Percentiles rank a stretch among this genome's conserved stretches.
Evolutionary conservation across 129 eudicot species (phyloP).

Genomic region (Centrapalus pauciflorus): DNA sequence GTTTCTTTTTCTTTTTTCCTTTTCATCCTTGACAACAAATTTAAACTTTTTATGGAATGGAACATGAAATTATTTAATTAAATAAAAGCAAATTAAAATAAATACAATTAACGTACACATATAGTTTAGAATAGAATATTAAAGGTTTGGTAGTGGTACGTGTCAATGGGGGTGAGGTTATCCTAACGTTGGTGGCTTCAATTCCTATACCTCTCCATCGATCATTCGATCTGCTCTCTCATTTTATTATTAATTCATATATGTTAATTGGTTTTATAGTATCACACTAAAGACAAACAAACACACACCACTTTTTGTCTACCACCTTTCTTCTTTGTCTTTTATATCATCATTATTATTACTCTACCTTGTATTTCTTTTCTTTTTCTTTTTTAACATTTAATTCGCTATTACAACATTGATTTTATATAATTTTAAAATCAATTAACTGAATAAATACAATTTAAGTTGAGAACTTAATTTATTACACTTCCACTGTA

Average conservation of each 20-base stretch:
- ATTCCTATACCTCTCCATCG: no score
- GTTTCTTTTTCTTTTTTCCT: no score
- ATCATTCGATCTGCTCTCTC: no score
- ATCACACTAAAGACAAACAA: slow-evolving; percentile 32
- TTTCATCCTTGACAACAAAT: no score
- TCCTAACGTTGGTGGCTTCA: slow-evolving; percentile 32
- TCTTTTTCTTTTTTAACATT: background rate
- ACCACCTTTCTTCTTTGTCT: slow-evolving; percentile 17
- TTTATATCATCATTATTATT: background rate
- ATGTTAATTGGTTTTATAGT: slow-evolving; percentile 16
- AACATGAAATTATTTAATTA: background rate
- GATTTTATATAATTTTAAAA: no score
- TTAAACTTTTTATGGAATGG: background rate
- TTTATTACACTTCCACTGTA: no score
- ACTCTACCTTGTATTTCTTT: background rate
- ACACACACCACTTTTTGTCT: slow-evolving; percentile 36
- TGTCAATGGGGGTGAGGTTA: slow-evolving; percentile 40
- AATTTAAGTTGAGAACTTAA: no score
- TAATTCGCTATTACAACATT: no score
- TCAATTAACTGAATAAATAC: no score
- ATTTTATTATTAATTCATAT: no score
- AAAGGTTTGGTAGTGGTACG: slow-evolving; percentile 18
- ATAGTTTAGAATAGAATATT: background rate
- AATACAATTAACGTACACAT: no score
- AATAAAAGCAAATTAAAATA: background rate